Evolutionary conservation across 768 basidiomycete species (phyloP).

Genomic region (Agaricus sinodeliciosus): DNA sequence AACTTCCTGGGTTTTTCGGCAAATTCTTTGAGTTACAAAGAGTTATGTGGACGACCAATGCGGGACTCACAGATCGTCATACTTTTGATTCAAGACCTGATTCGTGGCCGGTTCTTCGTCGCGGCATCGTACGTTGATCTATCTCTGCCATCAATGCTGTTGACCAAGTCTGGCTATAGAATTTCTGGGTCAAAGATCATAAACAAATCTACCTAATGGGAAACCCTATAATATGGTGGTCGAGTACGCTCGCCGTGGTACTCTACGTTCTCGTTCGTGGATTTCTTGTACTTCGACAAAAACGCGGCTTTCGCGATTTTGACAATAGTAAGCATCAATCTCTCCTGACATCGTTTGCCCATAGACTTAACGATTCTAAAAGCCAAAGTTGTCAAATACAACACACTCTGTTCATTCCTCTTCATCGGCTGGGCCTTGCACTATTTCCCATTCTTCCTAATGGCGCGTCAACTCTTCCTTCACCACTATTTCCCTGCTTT

Average conservation of each 20-base stretch:
- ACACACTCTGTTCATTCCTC: slow-evolving; percentile 84
- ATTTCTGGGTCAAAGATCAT: slow-evolving; percentile 98
- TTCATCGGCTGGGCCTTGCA: slow-evolving; percentile 89
- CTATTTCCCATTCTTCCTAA: slow-evolving; percentile 96
- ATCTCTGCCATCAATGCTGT: neutral
- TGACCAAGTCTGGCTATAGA: slow-evolving; percentile 37
- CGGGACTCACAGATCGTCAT: slow-evolving; percentile 91
- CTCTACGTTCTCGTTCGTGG: slow-evolving; percentile 66
- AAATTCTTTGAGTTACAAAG: slow-evolving; percentile 90
- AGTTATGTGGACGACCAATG: slow-evolving; percentile 98
- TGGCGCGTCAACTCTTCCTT: slow-evolving; percentile 94
- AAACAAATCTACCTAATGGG: slow-evolving; percentile 93
- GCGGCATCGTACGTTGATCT: slow-evolving; percentile 76
- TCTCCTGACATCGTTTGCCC: neutral
- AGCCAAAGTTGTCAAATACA: slow-evolving; percentile 92
- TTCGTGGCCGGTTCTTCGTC: slow-evolving; percentile 83
- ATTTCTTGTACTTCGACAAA: slow-evolving; percentile 78
- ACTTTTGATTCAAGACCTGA: slow-evolving; percentile 91
- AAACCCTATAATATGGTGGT: slow-evolving; percentile 92
- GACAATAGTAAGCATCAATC: slow-evolving; percentile 65
- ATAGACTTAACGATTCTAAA: slow-evolving; percentile 3
- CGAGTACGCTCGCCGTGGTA: slow-evolving; percentile 65
- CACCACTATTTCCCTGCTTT: slow-evolving; percentile 98
- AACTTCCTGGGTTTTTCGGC: slow-evolving; percentile 77
- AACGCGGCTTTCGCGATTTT: slow-evolving; percentile 89